Conservation (phyloP, 768 basidiomycete species). For the Tulasnella sp. region DNA sequence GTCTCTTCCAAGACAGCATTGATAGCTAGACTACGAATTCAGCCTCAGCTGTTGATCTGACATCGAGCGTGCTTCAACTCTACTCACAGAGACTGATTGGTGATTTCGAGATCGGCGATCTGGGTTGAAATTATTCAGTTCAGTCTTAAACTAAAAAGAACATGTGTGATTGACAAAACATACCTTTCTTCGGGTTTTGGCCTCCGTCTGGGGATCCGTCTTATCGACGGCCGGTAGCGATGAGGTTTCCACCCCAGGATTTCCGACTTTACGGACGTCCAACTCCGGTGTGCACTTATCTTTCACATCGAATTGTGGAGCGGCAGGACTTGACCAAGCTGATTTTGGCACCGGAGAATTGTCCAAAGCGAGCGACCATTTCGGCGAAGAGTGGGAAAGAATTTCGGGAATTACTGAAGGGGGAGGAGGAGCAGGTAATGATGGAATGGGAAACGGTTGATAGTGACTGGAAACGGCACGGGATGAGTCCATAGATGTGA, state of each 20-base stretch:
- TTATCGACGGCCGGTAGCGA: neutral
- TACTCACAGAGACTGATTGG: conserved; percentile 55
- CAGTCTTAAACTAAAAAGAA: neutral
- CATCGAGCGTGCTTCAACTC: neutral
- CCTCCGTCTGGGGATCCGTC: conserved; percentile 29
- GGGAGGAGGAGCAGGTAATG: conserved; percentile 9
- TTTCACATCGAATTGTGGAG: neutral
- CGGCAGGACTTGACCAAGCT: neutral
- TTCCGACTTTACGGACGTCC: neutral
- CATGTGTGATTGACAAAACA: conserved; percentile 15
- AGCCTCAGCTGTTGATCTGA: neutral
- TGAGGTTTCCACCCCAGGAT: neutral
- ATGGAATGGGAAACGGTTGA: conserved; percentile 9
- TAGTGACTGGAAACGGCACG: conserved; percentile 11
- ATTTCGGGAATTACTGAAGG: conserved; percentile 3
- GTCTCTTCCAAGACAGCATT: conserved; percentile 69
- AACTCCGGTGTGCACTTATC: neutral
- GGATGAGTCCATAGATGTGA: too few relatives aligned
- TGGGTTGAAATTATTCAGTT: conserved; percentile 23
- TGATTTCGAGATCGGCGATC: conserved; percentile 89
- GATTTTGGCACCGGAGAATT: neutral
- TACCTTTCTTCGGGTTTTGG: conserved; percentile 83
- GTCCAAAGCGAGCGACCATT: neutral
- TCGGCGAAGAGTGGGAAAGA: conserved; percentile 1
- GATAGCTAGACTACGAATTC: conserved; percentile 43